Evolutionary conservation across 257 asterid genomes (phyloP).

Genomic region (Thymus mandschuricus): DNA sequence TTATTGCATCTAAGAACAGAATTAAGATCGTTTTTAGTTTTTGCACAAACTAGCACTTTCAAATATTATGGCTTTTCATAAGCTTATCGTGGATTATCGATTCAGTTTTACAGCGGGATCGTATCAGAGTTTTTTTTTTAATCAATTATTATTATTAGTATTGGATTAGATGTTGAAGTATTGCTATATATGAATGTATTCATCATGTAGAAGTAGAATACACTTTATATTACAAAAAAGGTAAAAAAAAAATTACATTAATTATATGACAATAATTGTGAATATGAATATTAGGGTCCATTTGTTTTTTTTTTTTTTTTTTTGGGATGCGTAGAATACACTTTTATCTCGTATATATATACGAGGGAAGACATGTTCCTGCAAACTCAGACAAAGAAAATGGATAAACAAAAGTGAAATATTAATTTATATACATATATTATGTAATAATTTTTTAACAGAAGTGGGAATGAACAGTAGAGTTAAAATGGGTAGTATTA

Average conservation of each 20-base stretch:
- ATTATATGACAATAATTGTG: not conserved
- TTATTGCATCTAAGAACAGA: no score
- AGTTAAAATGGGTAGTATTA: not conserved
- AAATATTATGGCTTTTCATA: no score
- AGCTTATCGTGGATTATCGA: no score
- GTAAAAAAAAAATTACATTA: no score
- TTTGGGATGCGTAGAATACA: not conserved
- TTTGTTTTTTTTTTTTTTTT: not conserved
- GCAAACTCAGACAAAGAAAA: conserved; percentile 7
- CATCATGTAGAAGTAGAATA: not conserved
- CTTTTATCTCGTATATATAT: not conserved
- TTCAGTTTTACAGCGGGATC: no score
- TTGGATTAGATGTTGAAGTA: no score
- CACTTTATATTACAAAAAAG: not conserved
- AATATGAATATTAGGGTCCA: not conserved
- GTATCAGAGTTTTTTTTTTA: no score
- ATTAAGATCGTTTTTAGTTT: no score
- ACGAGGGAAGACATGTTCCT: not conserved
- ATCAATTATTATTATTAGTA: no score
- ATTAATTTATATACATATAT: not conserved
- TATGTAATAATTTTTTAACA: not conserved
- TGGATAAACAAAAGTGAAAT: not conserved
- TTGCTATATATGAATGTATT: not conserved
- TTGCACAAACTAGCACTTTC: no score
- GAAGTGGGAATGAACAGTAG: not conserved